Base-by-base conservation (phyloP, 2,329 filamentous ascomycete genomes). In the Ascochyta rabiei region DNA sequence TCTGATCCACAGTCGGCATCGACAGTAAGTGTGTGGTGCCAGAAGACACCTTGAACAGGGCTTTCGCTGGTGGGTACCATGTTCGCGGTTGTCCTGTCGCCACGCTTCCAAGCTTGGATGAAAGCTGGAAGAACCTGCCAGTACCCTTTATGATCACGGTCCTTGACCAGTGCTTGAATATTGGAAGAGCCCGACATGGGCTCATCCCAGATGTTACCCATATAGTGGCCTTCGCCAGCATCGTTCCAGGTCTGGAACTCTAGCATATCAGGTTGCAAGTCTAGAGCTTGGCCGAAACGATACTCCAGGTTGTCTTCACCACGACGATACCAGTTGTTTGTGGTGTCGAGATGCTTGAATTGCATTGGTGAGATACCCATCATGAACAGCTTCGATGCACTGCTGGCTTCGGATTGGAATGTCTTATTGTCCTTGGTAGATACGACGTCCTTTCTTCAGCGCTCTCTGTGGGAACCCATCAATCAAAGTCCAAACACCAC, bases 201-300 rank as follows among this genome's bases (percentile, higher is more conserved):
- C 31, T 77, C 75, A 1, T 56, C 53, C 74, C 75, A 78, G 9
- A 72, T 49, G n/a, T 75, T 73, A 0, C 75, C 76, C 55, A 78
- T 72, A 47, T 79, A 77, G 54, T 77, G 75, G 10, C 62, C 63
- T 47, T 78, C 75, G 2, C 74, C 74, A 0, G 67, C 73, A 44
- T 78, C 76, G 43, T 78, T 78, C 75, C 76, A 78, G 13, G 73
- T 76, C 41, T 76, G 73, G 4, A 77, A 60, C 57, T 78, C 70
- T 9, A 77, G 57, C 46, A 76, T 74, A 42, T 76, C 72, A 2
- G 76, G 75, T 42, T 72, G 64, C 9, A 77, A 30, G 7, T 51
- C 35, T 1, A 78, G 63, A 10, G 71, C 67, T 51, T 62, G 67
- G 24, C 43, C 58, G 33, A 68, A 64, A 47, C 58, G 68, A 38